Base-by-base conservation (phyloP, 164 flowering plant species). In the Magnolia changhungtana region DNA sequence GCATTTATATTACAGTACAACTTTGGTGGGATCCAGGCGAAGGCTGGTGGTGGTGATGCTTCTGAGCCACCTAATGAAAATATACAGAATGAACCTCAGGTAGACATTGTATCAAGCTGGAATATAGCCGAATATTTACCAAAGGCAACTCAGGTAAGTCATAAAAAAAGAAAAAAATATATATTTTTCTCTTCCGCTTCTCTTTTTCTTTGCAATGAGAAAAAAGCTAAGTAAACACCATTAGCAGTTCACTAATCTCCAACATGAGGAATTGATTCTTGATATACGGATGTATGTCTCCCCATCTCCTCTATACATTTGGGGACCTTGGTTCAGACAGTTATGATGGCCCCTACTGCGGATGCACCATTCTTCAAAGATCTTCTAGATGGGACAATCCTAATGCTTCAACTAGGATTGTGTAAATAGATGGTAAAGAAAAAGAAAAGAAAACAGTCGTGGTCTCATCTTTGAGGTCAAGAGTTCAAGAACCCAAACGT, bases 21-120 rank as follows among this genome's bases (percentile, higher is more conserved):
- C 80, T 94, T 89, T 81, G 99, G 98, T 69, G 99, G 96, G 79
- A 92, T 94, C 74, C 98, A 84, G 76, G 93, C 91, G 63, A 88
- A 72, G 82, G 29, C 71, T 50, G 71, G 65, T 69, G 81, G 72
- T 70, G 82, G 72, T 78, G 78, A 79, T 27, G 16, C 10, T 63
- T 64, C 81, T 27, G 23, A 73, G 69, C 51, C 80, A 70, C 63
- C 72, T 70, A 78, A 78, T 81, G 88, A 80, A 50, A 74, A 58
- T 23, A 63, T 71, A 64, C 61, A 70, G 50, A 83, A 84, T 80
- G 88, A 89, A 63, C 67, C 88, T 77, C 86, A 83, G 84, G 88
- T 90, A 59, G 93, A 89, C 72, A 90, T 96, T 77, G 90, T 90
- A 11, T 90, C 98, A 19, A 90, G 88, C 86, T 96, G 99, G 99